Evolutionary conservation across 2,329 filamentous ascomycete species (phyloP).

Genomic region (Fusarium coicis): DNA sequence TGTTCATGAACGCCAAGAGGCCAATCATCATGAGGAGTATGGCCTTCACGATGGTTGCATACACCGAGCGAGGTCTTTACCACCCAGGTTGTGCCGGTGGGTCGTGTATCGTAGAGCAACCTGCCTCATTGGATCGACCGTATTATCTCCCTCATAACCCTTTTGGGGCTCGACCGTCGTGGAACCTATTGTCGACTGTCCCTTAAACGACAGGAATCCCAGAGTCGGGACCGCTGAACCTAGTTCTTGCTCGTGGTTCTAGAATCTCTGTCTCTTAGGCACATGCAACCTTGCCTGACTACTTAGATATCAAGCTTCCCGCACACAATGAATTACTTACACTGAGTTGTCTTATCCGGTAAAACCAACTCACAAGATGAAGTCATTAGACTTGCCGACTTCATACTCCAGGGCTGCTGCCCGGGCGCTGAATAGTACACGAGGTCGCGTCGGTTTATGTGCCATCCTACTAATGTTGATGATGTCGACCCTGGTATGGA

Average conservation of each 20-base stretch:
- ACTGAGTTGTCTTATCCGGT: neutral
- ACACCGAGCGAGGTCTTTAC: neutral
- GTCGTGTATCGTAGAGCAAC: neutral
- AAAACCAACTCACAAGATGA: constrained; percentile 11
- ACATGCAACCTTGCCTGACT: neutral
- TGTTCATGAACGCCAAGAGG: constrained; percentile 9
- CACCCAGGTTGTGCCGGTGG: neutral
- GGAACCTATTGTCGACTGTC: neutral
- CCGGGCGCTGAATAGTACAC: constrained; percentile 18
- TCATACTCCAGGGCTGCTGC: neutral
- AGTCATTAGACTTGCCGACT: constrained; percentile 4
- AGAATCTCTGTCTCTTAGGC: neutral
- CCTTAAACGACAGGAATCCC: neutral
- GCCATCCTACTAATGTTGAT: constrained; percentile 32
- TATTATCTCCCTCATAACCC: neutral
- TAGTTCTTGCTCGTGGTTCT: neutral
- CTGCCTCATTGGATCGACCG: constrained; percentile 1
- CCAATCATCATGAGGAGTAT: neutral
- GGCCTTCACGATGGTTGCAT: constrained; percentile 7
- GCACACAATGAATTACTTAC: neutral
- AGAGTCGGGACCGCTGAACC: neutral
- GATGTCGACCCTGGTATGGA: constrained; percentile 32
- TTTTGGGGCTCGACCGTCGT: neutral
- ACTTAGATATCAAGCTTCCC: constrained; percentile 18
- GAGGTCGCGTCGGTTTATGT: constrained; percentile 27